phyloP scores from a whole-genome alignment of 2,329 filamentous ascomycete species.

The Colletotrichum noveboracense region DNA sequence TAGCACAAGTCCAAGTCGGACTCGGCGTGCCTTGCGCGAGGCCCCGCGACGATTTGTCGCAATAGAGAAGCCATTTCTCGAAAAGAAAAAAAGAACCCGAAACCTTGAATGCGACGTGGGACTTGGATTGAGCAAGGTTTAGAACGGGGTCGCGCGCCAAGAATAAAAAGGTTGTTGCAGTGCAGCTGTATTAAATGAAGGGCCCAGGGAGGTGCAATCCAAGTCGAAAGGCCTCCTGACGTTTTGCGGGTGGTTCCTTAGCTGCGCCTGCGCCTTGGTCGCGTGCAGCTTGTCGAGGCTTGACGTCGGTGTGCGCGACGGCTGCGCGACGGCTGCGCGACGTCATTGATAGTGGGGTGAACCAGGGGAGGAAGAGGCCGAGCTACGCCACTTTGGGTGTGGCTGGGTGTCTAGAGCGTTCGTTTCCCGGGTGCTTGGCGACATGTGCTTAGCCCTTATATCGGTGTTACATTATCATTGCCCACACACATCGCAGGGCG shows the following conservation, averaged over 20 bases:
- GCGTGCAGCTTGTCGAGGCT: constrained; percentile 4
- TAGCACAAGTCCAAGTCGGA: constrained; percentile 94
- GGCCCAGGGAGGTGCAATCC: neutral
- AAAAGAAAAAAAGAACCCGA: neutral
- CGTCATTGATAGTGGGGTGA: constrained; percentile 20
- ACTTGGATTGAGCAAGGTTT: neutral
- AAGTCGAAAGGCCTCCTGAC: constrained; percentile 1
- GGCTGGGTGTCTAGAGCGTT: constrained; percentile 12
- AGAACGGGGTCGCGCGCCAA: neutral
- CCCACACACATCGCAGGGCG: neutral
- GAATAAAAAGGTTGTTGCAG: neutral
- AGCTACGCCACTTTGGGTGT: constrained; percentile 18
- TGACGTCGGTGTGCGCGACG: constrained; percentile 6
- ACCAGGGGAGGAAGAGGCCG: neutral
- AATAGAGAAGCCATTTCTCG: constrained; percentile 73
- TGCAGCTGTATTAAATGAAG: constrained; percentile 1
- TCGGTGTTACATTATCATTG: neutral
- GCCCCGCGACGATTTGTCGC: constrained; percentile 89
- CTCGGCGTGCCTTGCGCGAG: constrained; percentile 82
- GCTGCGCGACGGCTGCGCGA: neutral
- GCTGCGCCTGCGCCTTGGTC: constrained; percentile 16
- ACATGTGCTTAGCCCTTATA: neutral
- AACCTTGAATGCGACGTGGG: neutral
- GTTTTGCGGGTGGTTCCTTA: neutral
- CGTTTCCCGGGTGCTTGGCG: constrained; percentile 1